phyloP scores from a whole-genome alignment of 257 asterid genomes.

The Ajuga chamaepitys region DNA sequence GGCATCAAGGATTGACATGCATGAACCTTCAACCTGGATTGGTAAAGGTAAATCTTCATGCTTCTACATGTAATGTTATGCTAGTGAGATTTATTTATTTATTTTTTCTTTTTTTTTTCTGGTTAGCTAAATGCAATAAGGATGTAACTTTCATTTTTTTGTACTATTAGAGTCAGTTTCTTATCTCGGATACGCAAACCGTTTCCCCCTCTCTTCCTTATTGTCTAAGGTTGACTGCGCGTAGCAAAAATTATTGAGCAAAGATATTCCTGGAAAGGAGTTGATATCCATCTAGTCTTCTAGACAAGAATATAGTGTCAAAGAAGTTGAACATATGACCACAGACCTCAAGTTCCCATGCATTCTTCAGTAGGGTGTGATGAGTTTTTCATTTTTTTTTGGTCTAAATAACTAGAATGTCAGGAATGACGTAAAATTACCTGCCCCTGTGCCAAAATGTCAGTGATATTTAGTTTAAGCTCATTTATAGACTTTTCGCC shows the following conservation, averaged over 20 bases:
- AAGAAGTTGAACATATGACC: slow-evolving; percentile 1
- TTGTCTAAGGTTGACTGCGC: not conserved
- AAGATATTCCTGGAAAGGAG: not conserved
- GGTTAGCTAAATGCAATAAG: not conserved
- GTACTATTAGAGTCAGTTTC: not conserved
- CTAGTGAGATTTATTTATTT: not conserved
- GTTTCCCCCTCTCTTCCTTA: not conserved
- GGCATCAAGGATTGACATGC: slow-evolving; percentile 98
- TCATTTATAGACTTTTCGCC: too few species aligned
- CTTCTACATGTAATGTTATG: slow-evolving; percentile 4
- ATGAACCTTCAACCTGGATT: slow-evolving; percentile 98
- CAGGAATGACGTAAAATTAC: not conserved
- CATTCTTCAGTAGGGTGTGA: not conserved
- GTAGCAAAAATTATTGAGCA: not conserved
- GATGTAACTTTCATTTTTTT: not conserved
- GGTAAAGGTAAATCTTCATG: slow-evolving; percentile 68
- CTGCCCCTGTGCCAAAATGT: not conserved
- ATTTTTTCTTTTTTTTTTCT: not conserved
- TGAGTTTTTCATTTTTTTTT: not conserved
- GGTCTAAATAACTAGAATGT: not conserved
- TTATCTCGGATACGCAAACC: not conserved
- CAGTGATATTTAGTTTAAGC: not conserved
- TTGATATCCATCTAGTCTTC: not conserved
- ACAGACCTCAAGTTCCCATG: not conserved
- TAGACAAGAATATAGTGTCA: not conserved